Evolutionary conservation across 371 early-diverging fungal species (phyloP).

Genomic region (Apophysomyces variabilis): DNA sequence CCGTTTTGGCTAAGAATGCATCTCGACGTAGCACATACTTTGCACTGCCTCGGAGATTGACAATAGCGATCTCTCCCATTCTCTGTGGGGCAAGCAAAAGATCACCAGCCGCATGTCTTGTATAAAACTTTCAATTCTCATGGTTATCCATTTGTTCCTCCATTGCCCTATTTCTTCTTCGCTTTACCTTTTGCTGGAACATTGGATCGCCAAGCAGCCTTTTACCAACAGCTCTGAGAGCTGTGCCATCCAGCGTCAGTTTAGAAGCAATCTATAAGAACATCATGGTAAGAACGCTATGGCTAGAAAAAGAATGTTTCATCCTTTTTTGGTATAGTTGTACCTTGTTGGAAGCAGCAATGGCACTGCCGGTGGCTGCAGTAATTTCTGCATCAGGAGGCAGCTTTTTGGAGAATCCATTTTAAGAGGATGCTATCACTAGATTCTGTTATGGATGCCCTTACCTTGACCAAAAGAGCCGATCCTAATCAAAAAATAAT

Average conservation of each 20-base stretch:
- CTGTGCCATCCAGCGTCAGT: conserved; percentile 54
- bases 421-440: too few species aligned
- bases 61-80: conserved; percentile 70
- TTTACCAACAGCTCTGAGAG: conserved; percentile 55
- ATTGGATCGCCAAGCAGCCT: conserved; percentile 60
- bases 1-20: conserved; percentile 70
- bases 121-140: conserved; percentile 54
- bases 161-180: too few species aligned
- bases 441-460: too few species aligned
- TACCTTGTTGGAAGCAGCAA: conserved; percentile 65
- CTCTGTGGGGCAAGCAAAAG: conserved; percentile 69
- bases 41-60: conserved; percentile 62
- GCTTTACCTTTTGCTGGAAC: conserved; percentile 64
- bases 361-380: conserved; percentile 64
- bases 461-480: conserved; percentile 51
- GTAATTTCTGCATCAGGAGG: conserved; percentile 68
- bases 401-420: conserved; percentile 29
- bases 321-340: conserved; percentile 1
- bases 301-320: not conserved
- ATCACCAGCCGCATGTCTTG: conserved; percentile 62
- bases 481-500: conserved; percentile 32
- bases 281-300: not conserved
- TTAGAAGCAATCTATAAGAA: conserved; percentile 47
- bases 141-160: not conserved
- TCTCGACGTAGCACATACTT: conserved; percentile 74